Evolutionary conservation across 2,329 filamentous ascomycete species (phyloP), one percentile per base, ranked within the genome.

Genomic region (Fusarium verrucosum): DNA sequence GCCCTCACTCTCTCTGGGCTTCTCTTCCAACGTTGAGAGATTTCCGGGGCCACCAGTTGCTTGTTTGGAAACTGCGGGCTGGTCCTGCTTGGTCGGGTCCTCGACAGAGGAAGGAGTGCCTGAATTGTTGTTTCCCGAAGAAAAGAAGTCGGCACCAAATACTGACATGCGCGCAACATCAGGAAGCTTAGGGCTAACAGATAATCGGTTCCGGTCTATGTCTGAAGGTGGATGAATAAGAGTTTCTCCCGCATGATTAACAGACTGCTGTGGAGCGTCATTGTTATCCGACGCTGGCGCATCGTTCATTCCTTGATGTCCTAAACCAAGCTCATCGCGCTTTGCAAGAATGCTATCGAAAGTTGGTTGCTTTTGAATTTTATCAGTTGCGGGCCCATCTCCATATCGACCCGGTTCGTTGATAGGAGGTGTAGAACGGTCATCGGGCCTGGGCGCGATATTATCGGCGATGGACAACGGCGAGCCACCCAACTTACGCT

Each of bases 111-210:
- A 22, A 58, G 53, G 41, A 19, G 53, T 43, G 26, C 36, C 23
- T 11, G 57, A 41, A 13, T 60, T 57, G 13, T 58, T 30, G n/a
- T 51, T 69, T 23, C 75, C 63, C 40, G 77, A 64, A 7, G 81
- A 80, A 60, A 88, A 87, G 38, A 89, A 78, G 56, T 87, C 85
- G 37, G 83, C 77, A 2, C 85, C 85, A 70, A 89, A 89, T 2
- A 80, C 80, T 37, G 87, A 89, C 77, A 89, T 78, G 23, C 86
- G 84, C 13, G 80, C 78, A 5, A 89, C 69, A 59, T 85, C 80
- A 10, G 87, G 87, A 17, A 89, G 77, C 62, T 84, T 82, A 0
- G 85, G 86, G 60, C 86, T 87, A 2, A 78, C 79, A 2, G 85
- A 86, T 35, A 78, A 76, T 16, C 79, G 74, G 9, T 67, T 70